Conservation (phyloP, 164 flowering plant genomes). For the Vitis rupestris region DNA sequence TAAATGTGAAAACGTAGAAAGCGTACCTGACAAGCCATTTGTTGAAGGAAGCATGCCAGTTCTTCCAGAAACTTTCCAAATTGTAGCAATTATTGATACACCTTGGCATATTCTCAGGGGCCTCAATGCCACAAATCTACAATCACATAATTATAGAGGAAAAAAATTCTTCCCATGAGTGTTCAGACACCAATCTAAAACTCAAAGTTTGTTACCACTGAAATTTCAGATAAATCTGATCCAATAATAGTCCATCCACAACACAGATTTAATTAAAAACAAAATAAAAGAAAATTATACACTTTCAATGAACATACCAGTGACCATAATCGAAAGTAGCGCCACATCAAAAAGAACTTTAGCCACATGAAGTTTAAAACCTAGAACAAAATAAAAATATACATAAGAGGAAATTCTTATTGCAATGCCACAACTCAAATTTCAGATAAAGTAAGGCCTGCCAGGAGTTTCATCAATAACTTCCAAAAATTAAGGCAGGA, state of each 20-base stretch:
- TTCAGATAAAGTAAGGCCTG: background rate
- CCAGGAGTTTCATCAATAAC: background rate
- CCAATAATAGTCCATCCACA: background rate
- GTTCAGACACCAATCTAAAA: constrained; percentile 8
- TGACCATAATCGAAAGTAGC: constrained; percentile 93
- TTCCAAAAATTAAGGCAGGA: no score
- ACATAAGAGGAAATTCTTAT: background rate
- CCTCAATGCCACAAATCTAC: constrained; percentile 80
- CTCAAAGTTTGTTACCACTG: background rate
- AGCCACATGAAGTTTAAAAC: constrained; percentile 98
- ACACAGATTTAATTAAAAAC: background rate
- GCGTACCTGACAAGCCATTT: constrained; percentile 94
- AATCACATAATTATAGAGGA: constrained; percentile 12
- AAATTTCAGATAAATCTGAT: background rate
- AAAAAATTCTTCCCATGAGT: background rate
- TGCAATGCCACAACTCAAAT: background rate
- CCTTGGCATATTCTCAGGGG: constrained; percentile 93
- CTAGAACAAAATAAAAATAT: constrained; percentile 36
- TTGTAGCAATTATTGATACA: constrained; percentile 92
- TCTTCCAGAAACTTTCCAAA: constrained; percentile 96
- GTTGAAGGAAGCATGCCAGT: constrained; percentile 97
- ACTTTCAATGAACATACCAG: constrained; percentile 51
- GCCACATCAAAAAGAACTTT: constrained; percentile 90
- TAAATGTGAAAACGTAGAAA: background rate
- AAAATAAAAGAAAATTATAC: background rate